A percentile compares a stretch with the other conserved stretches of the same genome.
Conservation (phyloP, 192 early-diverging fungal species). For the Rhizoclosmatium sp. region DNA sequence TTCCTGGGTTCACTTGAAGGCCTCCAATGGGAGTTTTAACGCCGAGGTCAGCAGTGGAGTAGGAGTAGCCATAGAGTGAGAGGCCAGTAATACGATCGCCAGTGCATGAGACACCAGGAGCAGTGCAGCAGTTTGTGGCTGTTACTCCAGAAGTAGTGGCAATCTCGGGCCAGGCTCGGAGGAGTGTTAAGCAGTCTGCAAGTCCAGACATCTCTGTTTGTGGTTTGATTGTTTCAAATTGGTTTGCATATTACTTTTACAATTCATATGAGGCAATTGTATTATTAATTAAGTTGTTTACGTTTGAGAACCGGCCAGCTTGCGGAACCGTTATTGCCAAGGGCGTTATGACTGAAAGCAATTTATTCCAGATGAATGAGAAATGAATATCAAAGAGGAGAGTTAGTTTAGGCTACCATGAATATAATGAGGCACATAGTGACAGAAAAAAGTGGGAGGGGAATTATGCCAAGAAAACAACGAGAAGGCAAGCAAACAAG, state of each 20-base stretch:
- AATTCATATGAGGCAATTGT: no score
- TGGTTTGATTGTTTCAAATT: background rate
- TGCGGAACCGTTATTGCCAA: no score
- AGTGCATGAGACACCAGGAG: constrained; percentile 1
- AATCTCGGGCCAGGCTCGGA: constrained; percentile 17
- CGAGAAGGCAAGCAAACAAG: no score
- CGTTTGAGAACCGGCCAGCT: no score
- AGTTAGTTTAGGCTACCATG: no score
- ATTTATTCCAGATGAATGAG: no score
- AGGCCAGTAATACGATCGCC: background rate
- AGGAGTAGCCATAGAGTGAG: background rate
- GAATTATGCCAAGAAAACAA: no score
- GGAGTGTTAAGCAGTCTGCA: constrained; percentile 18
- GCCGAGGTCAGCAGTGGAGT: constrained; percentile 1
- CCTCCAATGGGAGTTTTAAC: background rate
- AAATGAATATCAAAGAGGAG: no score
- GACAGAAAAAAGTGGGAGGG: no score
- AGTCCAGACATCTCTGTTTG: background rate
- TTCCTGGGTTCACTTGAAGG: background rate
- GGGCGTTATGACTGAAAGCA: no score
- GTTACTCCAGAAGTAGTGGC: background rate
- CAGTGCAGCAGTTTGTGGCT: constrained; percentile 6
- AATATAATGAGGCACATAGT: no score
- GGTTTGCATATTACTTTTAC: background rate
- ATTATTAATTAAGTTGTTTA: no score